Conservation (phyloP, 2,329 filamentous ascomycete genomes). For the Teratosphaeria epicoccoides region DNA sequence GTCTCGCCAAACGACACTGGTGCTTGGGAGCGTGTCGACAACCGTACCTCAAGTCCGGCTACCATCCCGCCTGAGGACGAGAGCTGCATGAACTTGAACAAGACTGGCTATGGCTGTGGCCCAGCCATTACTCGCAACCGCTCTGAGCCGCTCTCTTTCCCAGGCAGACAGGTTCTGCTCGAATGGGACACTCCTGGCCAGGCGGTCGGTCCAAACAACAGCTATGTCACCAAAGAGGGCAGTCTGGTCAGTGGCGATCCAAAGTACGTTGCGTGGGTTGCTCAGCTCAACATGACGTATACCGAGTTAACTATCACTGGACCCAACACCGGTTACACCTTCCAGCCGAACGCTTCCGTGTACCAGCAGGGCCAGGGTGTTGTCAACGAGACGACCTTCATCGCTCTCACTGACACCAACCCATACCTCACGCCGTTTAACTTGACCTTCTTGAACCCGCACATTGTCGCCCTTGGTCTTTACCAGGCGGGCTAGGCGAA, state of each 20-base stretch:
- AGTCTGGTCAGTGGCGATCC: constrained; percentile 42
- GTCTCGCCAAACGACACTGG: constrained; percentile 52
- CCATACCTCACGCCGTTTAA: constrained; percentile 67
- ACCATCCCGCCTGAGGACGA: constrained; percentile 37
- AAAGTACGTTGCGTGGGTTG: constrained; percentile 63
- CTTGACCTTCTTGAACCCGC: constrained; percentile 44
- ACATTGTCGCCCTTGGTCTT: constrained; percentile 61
- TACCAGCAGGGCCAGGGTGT: constrained; percentile 54
- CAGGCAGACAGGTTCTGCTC: constrained; percentile 61
- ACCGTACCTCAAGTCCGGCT: constrained; percentile 46
- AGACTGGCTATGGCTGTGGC: constrained; percentile 46
- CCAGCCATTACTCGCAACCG: constrained; percentile 60
- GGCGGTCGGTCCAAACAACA: constrained; percentile 68
- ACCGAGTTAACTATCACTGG: constrained; percentile 54
- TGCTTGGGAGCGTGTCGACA: constrained; percentile 54
- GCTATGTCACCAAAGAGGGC: constrained; percentile 55
- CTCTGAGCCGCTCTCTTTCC: constrained; percentile 59
- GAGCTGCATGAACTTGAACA: constrained; percentile 48
- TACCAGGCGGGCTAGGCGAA: constrained; percentile 60
- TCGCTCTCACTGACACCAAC: constrained; percentile 62
- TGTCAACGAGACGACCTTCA: constrained; percentile 69
- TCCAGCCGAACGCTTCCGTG: constrained; percentile 60
- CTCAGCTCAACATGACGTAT: constrained; percentile 52
- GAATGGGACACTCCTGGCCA: constrained; percentile 62
- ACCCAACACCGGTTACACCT: constrained; percentile 51